Evolutionary conservation across 2,329 filamentous ascomycete genomes (phyloP), one percentile per base, ranked within the genome.

Genomic region (Tolypocladium tropicale): DNA sequence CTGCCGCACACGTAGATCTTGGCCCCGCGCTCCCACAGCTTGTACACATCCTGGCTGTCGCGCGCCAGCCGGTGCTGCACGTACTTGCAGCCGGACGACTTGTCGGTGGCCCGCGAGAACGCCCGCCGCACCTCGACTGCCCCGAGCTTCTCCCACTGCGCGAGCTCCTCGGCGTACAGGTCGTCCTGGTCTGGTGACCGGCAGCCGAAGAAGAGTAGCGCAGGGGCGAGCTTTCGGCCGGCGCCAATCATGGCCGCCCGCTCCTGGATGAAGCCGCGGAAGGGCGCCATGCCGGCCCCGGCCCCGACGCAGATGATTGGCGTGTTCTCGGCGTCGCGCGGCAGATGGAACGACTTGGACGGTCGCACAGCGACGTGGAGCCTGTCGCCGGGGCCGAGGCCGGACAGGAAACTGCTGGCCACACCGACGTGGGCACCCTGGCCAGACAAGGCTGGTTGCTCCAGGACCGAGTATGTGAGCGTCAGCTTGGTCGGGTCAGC

Each of bases 401-500:
- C 71, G 2, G 79, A 75, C 11, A 88, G 76, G 67, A 84, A 87
- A 55, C 73, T 80, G 0, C 81, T 82, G 2, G 84, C 81, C 1
- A 86, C 83, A 53, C 85, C 85, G 7, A 80, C 65, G 68, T 82
- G 76, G 11, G 72, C 70, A 14, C 78, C 76, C 54, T 75, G 74
- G 53, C 74, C 74, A 2, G 77, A 75, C 12, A 78, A 71, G 0
- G 83, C 78, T 0, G 80, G 78, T 2, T 74, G 74, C 52, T 85
- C 77, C 53, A 89, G 76, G 1, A 91, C 78, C 3, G 79, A 78
- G 71, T 87, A 90, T 4, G 86, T 90, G 30, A 92, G 76, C 0
- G 85, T 84, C 53, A 80, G 79, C 56, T 76, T 75, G 12, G 71
- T 73, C 0, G 80, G 75, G 59, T 85, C 78, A 59, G 74, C 75